Evolutionary conservation across 495 filamentous ascomycete species (phyloP).

Genomic region (Hypoxylon subgilvum): DNA sequence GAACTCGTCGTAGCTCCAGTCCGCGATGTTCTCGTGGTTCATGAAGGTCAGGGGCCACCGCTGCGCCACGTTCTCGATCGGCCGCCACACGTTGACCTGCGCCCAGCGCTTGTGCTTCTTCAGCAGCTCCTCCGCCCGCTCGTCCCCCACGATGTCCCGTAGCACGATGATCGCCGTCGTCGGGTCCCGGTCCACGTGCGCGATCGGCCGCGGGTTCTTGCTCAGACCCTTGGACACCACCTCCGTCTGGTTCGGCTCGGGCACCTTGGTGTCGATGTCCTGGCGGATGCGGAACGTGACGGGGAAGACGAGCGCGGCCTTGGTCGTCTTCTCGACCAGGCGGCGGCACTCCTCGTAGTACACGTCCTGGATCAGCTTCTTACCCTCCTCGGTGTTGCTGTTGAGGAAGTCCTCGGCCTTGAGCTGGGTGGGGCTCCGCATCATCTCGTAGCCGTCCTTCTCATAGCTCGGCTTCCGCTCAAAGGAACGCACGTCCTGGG

Average conservation of each 20-base stretch:
- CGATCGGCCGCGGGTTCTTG: background rate
- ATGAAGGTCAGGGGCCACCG: background rate
- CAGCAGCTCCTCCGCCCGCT: background rate
- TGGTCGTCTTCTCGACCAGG: background rate
- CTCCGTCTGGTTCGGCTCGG: background rate
- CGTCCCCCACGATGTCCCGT: background rate
- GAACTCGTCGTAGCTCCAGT: background rate
- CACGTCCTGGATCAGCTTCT: background rate
- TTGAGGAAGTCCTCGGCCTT: background rate
- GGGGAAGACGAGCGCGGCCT: background rate
- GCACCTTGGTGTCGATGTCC: background rate
- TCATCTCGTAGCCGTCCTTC: background rate
- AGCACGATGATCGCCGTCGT: background rate
- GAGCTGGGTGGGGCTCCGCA: background rate
- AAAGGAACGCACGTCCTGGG: background rate
- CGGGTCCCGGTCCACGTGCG: background rate
- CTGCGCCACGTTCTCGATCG: background rate
- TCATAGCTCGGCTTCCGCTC: background rate
- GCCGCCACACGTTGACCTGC: constrained; percentile 1
- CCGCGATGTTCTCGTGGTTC: background rate
- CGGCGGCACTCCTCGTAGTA: background rate
- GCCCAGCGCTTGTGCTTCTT: background rate
- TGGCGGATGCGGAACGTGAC: background rate
- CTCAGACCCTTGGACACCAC: background rate
- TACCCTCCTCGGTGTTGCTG: background rate